Evolutionary conservation across 2,329 filamentous ascomycete genomes (phyloP).

Genomic region (Alternaria atra): DNA sequence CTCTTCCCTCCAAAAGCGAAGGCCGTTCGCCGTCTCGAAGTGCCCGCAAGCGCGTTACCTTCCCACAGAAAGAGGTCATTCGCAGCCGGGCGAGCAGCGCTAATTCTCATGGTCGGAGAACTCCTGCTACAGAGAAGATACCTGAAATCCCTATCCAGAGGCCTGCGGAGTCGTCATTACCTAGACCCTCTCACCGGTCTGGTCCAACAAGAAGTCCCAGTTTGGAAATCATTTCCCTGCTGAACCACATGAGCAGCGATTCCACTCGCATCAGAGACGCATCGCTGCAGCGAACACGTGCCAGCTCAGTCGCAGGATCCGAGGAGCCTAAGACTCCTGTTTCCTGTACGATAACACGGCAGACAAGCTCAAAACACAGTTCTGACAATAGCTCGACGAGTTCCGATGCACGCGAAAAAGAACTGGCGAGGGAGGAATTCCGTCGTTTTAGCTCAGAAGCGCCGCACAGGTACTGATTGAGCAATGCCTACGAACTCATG

Average conservation of each 20-base stretch:
- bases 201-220: conserved; percentile 13
- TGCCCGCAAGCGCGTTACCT: conserved; percentile 9
- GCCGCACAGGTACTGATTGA: conserved; percentile 1
- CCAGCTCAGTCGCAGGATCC: background rate
- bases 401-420: conserved; percentile 20
- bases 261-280: conserved; percentile 24
- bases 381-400: conserved; percentile 18
- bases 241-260: conserved; percentile 18
- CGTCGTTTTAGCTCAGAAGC: conserved; percentile 32
- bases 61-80: conserved; percentile 6
- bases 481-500: background rate
- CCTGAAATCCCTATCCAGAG: conserved; percentile 3
- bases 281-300: conserved; percentile 16
- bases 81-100: conserved; percentile 9
- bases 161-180: background rate
- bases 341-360: background rate
- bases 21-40: background rate
- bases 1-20: background rate
- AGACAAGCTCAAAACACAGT: conserved; percentile 12
- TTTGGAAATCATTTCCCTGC: conserved; percentile 30
- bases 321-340: background rate
- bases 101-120: background rate
- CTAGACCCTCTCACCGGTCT: conserved; percentile 4
- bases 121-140: conserved; percentile 3
- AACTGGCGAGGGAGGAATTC: conserved; percentile 29